Evolutionary conservation across 768 basidiomycete species (phyloP).

Genomic region (Chalciporus sphaerocephalus): DNA sequence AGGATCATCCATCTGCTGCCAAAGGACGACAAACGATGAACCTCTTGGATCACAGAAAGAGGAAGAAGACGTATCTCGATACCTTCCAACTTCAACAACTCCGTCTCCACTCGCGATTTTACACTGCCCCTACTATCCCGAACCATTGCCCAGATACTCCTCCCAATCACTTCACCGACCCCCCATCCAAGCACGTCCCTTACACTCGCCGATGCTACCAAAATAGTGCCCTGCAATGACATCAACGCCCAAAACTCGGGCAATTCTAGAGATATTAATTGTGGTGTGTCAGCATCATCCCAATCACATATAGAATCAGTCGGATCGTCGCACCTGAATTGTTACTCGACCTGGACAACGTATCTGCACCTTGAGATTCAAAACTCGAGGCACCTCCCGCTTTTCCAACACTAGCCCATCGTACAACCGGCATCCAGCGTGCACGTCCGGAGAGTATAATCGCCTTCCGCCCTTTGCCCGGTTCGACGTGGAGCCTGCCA

Average conservation of each 20-base stretch:
- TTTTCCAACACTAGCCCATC: conserved; percentile 53
- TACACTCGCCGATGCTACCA: conserved; percentile 48
- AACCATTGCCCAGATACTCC: conserved; percentile 39
- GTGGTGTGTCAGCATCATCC: neutral
- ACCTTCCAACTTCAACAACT: conserved; percentile 20
- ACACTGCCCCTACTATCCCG: conserved; percentile 17
- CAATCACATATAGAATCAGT: neutral
- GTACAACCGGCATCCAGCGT: conserved; percentile 56
- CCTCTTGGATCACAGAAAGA: neutral
- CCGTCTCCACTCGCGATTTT: conserved; percentile 25
- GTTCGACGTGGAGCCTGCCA: conserved; percentile 87
- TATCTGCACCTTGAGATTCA: neutral
- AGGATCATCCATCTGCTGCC: conserved; percentile 13
- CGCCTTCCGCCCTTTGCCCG: conserved; percentile 91
- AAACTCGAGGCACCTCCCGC: conserved; percentile 38
- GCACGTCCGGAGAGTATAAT: conserved; percentile 86
- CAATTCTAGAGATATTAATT: conserved; percentile 4
- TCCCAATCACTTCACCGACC: conserved; percentile 49
- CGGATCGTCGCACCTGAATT: conserved; percentile 22
- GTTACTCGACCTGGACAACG: neutral
- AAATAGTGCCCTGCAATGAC: conserved; percentile 43
- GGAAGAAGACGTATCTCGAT: conserved; percentile 13
- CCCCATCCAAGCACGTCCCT: conserved; percentile 66
- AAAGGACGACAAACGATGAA: neutral
- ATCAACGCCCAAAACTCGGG: conserved; percentile 53